Percentiles rank a stretch among this genome's conserved stretches.
Conservation (phyloP, 768 basidiomycete species). For the Mycena leptocephala region DNA sequence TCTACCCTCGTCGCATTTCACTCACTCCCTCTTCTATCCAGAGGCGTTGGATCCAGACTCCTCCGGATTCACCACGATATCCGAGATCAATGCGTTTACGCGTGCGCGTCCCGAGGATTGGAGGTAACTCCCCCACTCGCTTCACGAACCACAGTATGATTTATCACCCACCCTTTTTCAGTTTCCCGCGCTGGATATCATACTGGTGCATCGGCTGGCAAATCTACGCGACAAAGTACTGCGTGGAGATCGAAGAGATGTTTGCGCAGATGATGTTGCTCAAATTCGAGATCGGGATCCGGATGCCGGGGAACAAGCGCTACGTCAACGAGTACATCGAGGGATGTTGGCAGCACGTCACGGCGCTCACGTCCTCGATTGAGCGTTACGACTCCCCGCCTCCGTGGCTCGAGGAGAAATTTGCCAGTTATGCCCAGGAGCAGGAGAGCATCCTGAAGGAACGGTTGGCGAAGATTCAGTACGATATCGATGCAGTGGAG, state of each 20-base stretch:
- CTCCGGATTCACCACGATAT: slow-evolving; percentile 28
- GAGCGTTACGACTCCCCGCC: not conserved
- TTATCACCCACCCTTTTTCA: not conserved
- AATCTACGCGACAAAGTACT: slow-evolving; percentile 18
- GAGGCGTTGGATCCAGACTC: slow-evolving; percentile 17
- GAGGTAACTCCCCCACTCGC: not conserved
- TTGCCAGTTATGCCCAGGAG: not conserved
- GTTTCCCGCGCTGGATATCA: slow-evolving; percentile 14
- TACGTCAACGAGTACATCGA: slow-evolving; percentile 20
- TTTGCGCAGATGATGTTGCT: slow-evolving; percentile 18
- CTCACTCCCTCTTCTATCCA: not conserved
- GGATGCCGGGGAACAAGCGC: slow-evolving; percentile 38
- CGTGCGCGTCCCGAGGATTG: slow-evolving; percentile 16
- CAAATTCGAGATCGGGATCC: not conserved
- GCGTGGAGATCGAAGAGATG: slow-evolving; percentile 24
- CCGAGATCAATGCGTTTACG: slow-evolving; percentile 23
- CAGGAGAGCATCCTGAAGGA: not conserved
- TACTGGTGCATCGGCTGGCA: slow-evolving; percentile 30
- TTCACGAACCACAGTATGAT: not conserved
- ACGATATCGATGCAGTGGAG: not conserved
- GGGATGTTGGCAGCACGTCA: slow-evolving; percentile 8
- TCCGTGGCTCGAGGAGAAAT: slow-evolving; percentile 13
- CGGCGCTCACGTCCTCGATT: not conserved
- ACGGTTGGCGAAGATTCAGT: slow-evolving; percentile 1
- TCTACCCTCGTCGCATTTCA: not conserved